Conservation (phyloP, 805 yeast species). For the Scheffersomyces amazonensis region DNA sequence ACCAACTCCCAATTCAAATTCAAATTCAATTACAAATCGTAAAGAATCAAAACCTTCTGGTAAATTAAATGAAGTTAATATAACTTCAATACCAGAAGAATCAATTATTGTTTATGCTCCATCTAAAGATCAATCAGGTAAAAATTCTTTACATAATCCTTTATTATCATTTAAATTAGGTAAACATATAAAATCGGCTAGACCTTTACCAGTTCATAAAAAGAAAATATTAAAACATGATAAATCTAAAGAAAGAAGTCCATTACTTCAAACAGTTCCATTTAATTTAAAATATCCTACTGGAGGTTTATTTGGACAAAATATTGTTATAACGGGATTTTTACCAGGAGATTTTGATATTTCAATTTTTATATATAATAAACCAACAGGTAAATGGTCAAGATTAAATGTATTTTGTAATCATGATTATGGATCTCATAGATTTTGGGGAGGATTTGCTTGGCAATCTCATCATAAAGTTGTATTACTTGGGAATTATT, state of each 20-base stretch:
- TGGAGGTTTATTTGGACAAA: constrained; percentile 65
- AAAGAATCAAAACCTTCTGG: background rate
- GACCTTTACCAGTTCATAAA: constrained; percentile 27
- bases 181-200: constrained; percentile 28
- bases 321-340: constrained; percentile 60
- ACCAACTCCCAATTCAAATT: background rate
- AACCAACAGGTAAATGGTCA: constrained; percentile 62
- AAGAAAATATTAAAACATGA: constrained; percentile 10
- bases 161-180: constrained; percentile 33
- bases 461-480: constrained; percentile 81
- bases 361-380: constrained; percentile 49
- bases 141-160: constrained; percentile 24
- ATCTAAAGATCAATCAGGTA: constrained; percentile 11
- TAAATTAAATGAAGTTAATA: background rate
- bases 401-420: constrained; percentile 52
- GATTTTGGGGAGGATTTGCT: constrained; percentile 65
- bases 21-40: background rate
- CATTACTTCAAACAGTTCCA: constrained; percentile 33
- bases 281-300: constrained; percentile 51
- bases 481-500: constrained; percentile 53
- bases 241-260: constrained; percentile 1
- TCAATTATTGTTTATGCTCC: constrained; percentile 35
- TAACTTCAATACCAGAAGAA: constrained; percentile 13
- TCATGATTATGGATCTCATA: constrained; percentile 52
- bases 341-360: constrained; percentile 45